Conservation (phyloP, 768 basidiomycete genomes). For the Russula olivacea region DNA sequence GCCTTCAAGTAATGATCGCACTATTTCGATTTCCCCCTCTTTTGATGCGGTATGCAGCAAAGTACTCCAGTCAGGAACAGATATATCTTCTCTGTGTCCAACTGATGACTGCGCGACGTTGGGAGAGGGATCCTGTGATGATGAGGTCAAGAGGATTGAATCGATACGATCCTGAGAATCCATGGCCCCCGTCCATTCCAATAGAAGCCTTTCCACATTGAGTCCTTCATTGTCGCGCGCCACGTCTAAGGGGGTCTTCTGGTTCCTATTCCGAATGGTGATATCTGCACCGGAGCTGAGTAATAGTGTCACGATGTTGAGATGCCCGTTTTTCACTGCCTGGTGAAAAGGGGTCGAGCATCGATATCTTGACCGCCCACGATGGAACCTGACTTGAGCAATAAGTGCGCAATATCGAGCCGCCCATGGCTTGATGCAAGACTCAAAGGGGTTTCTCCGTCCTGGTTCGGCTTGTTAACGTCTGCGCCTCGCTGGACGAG, state of each 20-base stretch:
- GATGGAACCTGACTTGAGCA: neutral
- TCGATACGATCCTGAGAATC: neutral
- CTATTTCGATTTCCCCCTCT: neutral
- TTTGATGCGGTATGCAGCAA: neutral
- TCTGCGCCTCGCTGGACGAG: neutral
- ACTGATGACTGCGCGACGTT: neutral
- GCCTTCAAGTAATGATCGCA: neutral
- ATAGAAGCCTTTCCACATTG: neutral
- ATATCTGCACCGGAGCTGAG: neutral
- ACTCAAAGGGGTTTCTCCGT: neutral
- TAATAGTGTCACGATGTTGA: neutral
- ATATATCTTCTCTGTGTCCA: no score
- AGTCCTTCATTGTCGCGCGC: neutral
- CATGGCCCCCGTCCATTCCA: neutral
- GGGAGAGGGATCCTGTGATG: neutral
- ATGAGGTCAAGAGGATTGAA: neutral
- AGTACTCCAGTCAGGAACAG: neutral
- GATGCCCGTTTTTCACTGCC: neutral
- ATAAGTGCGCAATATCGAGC: neutral
- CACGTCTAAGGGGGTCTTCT: neutral
- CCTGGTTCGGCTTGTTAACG: neutral
- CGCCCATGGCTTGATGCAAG: neutral
- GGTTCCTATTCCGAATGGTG: neutral
- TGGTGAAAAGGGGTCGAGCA: neutral
- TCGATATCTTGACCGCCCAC: no score